Conservation (phyloP, 495 filamentous ascomycete species). For the Pyrenopolyporus hunteri region DNA sequence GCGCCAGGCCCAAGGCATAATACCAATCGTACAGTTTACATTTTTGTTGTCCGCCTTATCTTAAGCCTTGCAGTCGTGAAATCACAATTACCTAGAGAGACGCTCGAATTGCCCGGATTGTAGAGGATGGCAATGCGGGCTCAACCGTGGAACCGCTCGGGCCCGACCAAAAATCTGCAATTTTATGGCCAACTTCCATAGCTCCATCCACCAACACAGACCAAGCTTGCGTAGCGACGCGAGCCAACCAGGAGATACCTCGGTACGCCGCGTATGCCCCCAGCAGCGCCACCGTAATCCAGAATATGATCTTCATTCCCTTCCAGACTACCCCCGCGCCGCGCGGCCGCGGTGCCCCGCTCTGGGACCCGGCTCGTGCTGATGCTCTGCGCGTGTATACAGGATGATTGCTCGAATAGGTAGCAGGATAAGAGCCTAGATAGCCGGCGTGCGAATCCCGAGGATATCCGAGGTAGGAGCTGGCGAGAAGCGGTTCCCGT, state of each 20-base stretch:
- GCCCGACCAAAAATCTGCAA: conserved; percentile 8
- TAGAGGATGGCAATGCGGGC: not conserved
- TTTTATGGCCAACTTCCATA: not conserved
- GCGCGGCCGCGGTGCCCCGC: not conserved
- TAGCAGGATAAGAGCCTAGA: not conserved
- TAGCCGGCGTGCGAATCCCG: too few relatives aligned
- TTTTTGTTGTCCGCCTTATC: not conserved
- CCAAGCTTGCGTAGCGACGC: not conserved
- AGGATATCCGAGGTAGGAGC: not conserved
- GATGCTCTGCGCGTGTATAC: not conserved
- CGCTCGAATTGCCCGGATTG: not conserved
- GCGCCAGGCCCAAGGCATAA: not conserved
- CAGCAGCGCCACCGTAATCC: not conserved
- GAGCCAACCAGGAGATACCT: not conserved
- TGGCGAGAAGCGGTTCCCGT: not conserved
- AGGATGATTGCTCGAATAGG: conserved; percentile 3
- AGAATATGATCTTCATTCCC: conserved; percentile 13
- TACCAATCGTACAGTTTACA: conserved; percentile 17
- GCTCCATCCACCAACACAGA: not conserved
- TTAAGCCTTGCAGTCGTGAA: conserved; percentile 2
- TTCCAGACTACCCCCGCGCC: conserved; percentile 8
- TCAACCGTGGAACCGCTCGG: too few relatives aligned
- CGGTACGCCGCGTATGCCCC: conserved; percentile 1
- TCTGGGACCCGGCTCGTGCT: not conserved
- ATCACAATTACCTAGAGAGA: not conserved